Percentiles rank a stretch among this genome's conserved stretches.
These are phyloP conservation scores for Asterochloris erici DNA, from an alignment of 139 green algal genomes.

Conservation along the genomic window DNA sequence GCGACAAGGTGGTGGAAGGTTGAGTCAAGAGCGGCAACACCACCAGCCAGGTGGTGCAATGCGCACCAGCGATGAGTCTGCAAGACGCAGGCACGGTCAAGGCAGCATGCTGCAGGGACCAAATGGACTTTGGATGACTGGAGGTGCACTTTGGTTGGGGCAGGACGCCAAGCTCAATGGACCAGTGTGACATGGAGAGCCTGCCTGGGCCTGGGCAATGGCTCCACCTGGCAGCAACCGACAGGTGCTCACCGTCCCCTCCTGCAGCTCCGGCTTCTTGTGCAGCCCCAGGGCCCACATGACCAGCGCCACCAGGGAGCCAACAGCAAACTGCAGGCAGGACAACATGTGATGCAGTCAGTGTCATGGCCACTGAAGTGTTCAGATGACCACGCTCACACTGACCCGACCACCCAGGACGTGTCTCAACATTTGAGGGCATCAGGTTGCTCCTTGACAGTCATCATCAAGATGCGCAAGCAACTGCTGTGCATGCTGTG, in stretches of 20 bases:
- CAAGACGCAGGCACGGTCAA: not conserved
- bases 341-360: not conserved
- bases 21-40: no score
- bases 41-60: no score
- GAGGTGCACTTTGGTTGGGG: not conserved
- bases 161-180: not conserved
- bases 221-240: not conserved
- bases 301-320: slow-evolving; percentile 49
- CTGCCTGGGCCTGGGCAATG: no score
- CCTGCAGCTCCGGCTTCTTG: slow-evolving; percentile 54
- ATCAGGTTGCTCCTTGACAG: not conserved
- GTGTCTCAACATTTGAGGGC: no score
- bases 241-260: slow-evolving; percentile 33
- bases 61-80: no score
- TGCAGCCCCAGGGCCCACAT: slow-evolving; percentile 75
- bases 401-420: no score
- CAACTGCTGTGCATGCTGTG: not conserved
- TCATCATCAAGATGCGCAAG: not conserved
- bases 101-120: not conserved
- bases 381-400: not conserved
- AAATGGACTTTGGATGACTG: not conserved
- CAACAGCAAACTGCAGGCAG: slow-evolving; percentile 75
- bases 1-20: not conserved
- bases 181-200: not conserved
- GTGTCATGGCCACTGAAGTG: not conserved